Base-by-base conservation (phyloP, 176 grass and related monocot genomes). In the Phoenix roebelenii region DNA sequence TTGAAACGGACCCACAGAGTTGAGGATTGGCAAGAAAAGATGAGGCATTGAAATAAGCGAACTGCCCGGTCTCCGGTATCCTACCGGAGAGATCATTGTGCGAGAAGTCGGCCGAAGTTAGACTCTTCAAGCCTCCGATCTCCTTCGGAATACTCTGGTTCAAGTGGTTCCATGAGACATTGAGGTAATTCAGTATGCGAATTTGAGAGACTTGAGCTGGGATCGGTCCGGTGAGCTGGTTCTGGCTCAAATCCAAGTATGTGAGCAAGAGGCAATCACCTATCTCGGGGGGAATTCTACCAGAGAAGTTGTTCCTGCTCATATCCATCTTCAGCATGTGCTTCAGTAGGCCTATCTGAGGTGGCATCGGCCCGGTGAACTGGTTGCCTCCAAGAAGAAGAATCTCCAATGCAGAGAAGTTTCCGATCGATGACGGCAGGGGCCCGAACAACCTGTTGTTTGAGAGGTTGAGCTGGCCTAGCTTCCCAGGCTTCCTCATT, bases 211-310 rank as follows among this genome's bases (percentile, higher is more conserved):
- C 55, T 57, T 19, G 66, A 61, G 22, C 60, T 4, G 88, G 88
- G 15, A 92, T 75, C 0, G 25, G 25, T 17, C 88, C 88, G 0
- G 56, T 71, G 1, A 92, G 76, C 60, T 20, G 65, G 56, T 92
- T 92, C n/a, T 15, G 65, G 65, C 88, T 92, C 60, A 92, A 76
- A 77, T 92, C 88, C 25, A 92, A 68, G 76, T 78, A 87, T 26
- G 88, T 87, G 20, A 92, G 69, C 64, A 78, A 78, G 51, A 70
- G 18, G 77, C 88, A 92, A 54, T 69, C 57, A 18, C 88, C 73
- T 5, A 92, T 35, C 57, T 87, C 83, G 19, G 29, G 22, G 1
- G 88, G 88, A 58, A 92, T 76, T 35, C 25, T 54, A 3, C 88
- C 88, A 0, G 70, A 71, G 2, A 92, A 78, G 55, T 69, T 72